Percentiles rank a stretch among this genome's conserved stretches.
phyloP scores from a whole-genome alignment of 2,329 filamentous ascomycete genomes.

The Chaetomiaceae sp. region DNA sequence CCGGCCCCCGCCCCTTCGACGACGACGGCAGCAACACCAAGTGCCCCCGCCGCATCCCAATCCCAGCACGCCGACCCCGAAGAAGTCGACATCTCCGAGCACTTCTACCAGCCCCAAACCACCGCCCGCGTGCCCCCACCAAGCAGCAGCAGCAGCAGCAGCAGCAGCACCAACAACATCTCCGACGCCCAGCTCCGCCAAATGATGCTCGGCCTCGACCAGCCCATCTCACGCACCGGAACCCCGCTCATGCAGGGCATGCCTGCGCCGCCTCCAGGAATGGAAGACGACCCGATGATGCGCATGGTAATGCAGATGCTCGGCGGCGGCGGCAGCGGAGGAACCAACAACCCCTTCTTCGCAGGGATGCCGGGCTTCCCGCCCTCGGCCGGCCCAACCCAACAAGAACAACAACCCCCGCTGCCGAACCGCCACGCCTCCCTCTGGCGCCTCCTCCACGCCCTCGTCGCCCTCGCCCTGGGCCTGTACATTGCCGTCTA shows the following conservation, averaged over 20 bases:
- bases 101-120: conserved; percentile 58
- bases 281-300: conserved; percentile 61
- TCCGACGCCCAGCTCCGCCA: conserved; percentile 60
- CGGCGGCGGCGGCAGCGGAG: conserved; percentile 38
- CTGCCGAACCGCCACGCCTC: conserved; percentile 38
- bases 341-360: conserved; percentile 26
- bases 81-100: conserved; percentile 74
- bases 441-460: conserved; percentile 71
- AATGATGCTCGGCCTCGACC: conserved; percentile 58
- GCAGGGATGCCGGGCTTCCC: conserved; percentile 30
- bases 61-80: conserved; percentile 58
- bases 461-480: conserved; percentile 64
- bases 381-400: conserved; percentile 27
- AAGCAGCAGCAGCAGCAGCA: conserved; percentile 27
- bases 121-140: conserved; percentile 36
- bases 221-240: conserved; percentile 23
- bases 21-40: conserved; percentile 27
- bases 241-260: neutral
- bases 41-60: conserved; percentile 31
- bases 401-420: conserved; percentile 25
- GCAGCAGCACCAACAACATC: conserved; percentile 28
- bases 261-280: conserved; percentile 12
- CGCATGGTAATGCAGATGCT: conserved; percentile 74
- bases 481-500: conserved; percentile 66
- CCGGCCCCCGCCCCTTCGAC: neutral